Conservation (phyloP, 164 flowering plant genomes). For the Chloranthus sessilifolius region DNA sequence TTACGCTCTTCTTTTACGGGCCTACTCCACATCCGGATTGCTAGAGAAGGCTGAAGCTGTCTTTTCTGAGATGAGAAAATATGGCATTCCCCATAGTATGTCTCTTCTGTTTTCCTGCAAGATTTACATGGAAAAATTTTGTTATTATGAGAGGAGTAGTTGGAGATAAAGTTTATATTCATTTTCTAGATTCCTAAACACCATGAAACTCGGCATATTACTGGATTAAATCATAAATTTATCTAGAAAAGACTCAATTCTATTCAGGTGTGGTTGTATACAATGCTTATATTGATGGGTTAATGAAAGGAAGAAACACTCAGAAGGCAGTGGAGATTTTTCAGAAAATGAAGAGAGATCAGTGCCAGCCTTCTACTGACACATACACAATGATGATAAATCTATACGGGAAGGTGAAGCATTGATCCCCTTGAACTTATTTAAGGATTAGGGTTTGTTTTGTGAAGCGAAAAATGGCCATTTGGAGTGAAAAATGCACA, state of each 20-base stretch:
- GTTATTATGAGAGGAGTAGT: too few species aligned
- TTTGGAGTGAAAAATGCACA: too few species aligned
- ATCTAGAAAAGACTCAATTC: slow-evolving; percentile 3
- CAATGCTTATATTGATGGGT: slow-evolving; percentile 78
- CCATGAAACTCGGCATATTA: background rate
- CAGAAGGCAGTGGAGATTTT: slow-evolving; percentile 61
- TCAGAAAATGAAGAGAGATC: slow-evolving; percentile 72
- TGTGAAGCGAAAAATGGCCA: too few species aligned
- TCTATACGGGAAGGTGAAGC: slow-evolving; percentile 68
- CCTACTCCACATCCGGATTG: slow-evolving; percentile 54
- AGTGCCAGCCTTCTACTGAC: slow-evolving; percentile 59
- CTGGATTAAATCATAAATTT: background rate
- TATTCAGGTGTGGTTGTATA: slow-evolving; percentile 66
- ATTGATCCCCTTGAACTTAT: too few species aligned
- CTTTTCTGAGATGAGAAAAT: slow-evolving; percentile 59
- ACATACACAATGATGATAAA: slow-evolving; percentile 88
- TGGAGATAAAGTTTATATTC: background rate
- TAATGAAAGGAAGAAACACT: slow-evolving; percentile 55
- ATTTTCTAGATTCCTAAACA: background rate
- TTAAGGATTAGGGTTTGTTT: too few species aligned
- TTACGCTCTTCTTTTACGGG: slow-evolving; percentile 72
- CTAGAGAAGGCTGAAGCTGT: slow-evolving; percentile 74
- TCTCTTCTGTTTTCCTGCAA: background rate
- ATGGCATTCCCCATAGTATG: slow-evolving; percentile 62
- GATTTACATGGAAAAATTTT: background rate